A percentile compares a stretch with the other conserved stretches of the same genome.
These are phyloP conservation scores for Calonectria pteridis DNA, from an alignment of 2,329 filamentous ascomycete genomes.

Conservation along the genomic window DNA sequence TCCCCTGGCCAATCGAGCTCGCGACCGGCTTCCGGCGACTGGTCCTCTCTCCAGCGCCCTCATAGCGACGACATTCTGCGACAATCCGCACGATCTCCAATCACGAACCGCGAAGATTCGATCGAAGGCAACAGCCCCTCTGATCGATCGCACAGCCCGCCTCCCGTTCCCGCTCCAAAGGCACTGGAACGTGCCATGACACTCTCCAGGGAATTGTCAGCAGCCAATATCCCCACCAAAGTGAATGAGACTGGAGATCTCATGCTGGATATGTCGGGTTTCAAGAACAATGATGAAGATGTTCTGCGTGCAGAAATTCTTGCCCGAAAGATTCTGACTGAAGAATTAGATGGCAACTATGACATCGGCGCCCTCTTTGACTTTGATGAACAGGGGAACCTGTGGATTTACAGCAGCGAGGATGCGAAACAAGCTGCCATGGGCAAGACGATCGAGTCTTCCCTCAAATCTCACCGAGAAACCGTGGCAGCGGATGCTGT, in stretches of 20 bases:
- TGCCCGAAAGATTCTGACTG: constrained; percentile 89
- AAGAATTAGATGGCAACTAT: constrained; percentile 94
- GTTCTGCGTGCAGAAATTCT: constrained; percentile 92
- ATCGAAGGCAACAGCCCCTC: constrained; percentile 57
- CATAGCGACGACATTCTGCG: constrained; percentile 69
- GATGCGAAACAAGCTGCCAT: constrained; percentile 92
- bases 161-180: constrained; percentile 77
- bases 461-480: constrained; percentile 58
- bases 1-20: constrained; percentile 63
- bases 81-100: constrained; percentile 56
- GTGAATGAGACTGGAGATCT: constrained; percentile 94
- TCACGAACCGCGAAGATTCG: constrained; percentile 52
- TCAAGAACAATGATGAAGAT: constrained; percentile 94
- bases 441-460: constrained; percentile 69
- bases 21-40: constrained; percentile 65
- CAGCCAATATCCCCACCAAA: constrained; percentile 91
- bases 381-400: constrained; percentile 93
- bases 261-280: constrained; percentile 98
- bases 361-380: constrained; percentile 96
- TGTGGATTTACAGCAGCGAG: constrained; percentile 99
- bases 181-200: constrained; percentile 86
- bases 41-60: constrained; percentile 60
- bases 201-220: constrained; percentile 87
- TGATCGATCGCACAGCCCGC: constrained; percentile 80
- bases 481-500: constrained; percentile 80